These are phyloP conservation scores for Cetradonia linearis DNA, from an alignment of 495 filamentous ascomycete genomes.

Conservation along the genomic window DNA sequence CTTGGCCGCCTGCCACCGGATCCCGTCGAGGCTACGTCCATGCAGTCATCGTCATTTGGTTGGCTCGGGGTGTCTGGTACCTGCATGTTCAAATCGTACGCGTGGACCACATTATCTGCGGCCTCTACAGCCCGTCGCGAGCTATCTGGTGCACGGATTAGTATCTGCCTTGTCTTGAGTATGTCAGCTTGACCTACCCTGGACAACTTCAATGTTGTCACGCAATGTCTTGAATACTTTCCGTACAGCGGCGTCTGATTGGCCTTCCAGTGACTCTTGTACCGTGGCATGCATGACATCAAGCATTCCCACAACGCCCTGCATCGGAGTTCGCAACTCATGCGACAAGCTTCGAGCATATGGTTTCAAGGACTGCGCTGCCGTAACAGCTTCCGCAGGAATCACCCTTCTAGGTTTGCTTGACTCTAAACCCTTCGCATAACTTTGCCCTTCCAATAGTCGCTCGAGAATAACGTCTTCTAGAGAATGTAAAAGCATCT, in stretches of 20 bases:
- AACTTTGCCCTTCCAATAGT: slow-evolving; percentile 41
- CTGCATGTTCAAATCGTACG: slow-evolving; percentile 80
- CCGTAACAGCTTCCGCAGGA: slow-evolving; percentile 41
- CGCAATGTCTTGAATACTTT: slow-evolving; percentile 54
- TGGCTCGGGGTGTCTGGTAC: slow-evolving; percentile 50
- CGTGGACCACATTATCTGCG: slow-evolving; percentile 76
- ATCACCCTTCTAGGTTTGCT: slow-evolving; percentile 34
- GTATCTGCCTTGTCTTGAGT: not conserved
- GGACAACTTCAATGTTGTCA: slow-evolving; percentile 66
- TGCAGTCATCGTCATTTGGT: slow-evolving; percentile 33
- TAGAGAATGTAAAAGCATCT: slow-evolving; percentile 65
- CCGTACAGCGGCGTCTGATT: slow-evolving; percentile 40
- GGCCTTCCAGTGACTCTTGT: slow-evolving; percentile 53
- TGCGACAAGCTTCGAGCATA: slow-evolving; percentile 73
- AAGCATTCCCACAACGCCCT: slow-evolving; percentile 75
- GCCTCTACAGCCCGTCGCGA: slow-evolving; percentile 70
- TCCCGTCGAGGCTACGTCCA: slow-evolving; percentile 24
- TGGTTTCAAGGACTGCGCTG: slow-evolving; percentile 60
- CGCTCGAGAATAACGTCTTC: slow-evolving; percentile 60
- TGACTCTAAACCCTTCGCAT: slow-evolving; percentile 27
- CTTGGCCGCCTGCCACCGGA: slow-evolving; percentile 31
- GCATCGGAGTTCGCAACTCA: slow-evolving; percentile 75
- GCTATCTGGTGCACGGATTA: slow-evolving; percentile 43
- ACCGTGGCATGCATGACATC: slow-evolving; percentile 79
- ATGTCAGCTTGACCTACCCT: slow-evolving; percentile 35